Base-by-base conservation (phyloP, 78 protist species). In the Dictyostelium brefeldianum region DNA sequence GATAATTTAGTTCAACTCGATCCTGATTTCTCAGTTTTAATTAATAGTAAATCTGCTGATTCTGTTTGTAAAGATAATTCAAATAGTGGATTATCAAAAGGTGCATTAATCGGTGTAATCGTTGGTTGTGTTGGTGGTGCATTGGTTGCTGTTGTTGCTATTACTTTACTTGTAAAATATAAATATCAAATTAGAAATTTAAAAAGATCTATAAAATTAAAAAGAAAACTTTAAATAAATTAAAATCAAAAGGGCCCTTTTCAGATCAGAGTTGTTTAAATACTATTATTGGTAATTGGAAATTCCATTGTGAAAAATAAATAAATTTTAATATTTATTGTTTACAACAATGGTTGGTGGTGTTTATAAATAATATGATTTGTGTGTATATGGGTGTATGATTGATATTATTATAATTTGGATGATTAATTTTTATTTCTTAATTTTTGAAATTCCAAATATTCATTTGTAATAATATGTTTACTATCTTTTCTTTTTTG, bases 401-500 rank as follows among this genome's bases (percentile, higher is more conserved):
- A 36, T 36, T 36, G n/a, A n/a, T n/a, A n/a, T n/a, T n/a, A n/a
- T n/a, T n/a, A n/a, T n/a, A n/a, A n/a, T 36, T 36, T 2, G n/a
- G 69, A 65, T 67, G 22, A 29, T 67, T 31, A 62, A 36, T 50
- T 36, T 77, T 70, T 87, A 47, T 43, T 29, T 54, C 25, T 78
- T 36, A 36, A 36, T 36, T 36, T 36, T 87, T 87, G 93, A 46
- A 78, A 77, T 25, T 87, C 79, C 3, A 70, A 18, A 77, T 87
- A 87, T 25, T 87, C 93, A 10, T 46, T 51, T 14, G 51, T 47
- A 15, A 77, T 84, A n/a, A 87, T 53, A 6, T 75, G 78, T 29
- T 77, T 87, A 64, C 93, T 78, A 43, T 87, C 93, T 65, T 74
- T 87, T 64, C 84, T 56, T 46, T 87, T 77, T 77, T 74, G 77